These are phyloP conservation scores for Thozetella sp. DNA, from an alignment of 495 filamentous ascomycete genomes.

Conservation along the genomic window DNA sequence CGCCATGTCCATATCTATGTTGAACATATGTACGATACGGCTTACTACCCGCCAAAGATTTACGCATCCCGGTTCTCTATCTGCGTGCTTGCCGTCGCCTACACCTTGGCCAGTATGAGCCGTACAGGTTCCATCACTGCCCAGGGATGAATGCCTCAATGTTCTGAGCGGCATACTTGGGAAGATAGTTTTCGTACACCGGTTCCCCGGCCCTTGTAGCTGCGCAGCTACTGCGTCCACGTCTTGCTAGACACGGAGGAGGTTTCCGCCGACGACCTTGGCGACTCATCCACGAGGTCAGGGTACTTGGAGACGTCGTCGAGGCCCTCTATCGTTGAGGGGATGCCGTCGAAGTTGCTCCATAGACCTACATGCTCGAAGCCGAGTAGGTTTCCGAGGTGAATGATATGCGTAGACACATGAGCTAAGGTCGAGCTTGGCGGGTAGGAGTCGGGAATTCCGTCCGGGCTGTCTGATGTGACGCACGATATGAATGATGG, in stretches of 20 bases:
- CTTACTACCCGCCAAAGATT: conserved; percentile 6
- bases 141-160: conserved; percentile 2
- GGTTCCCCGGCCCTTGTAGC: conserved; percentile 61
- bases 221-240: conserved; percentile 65
- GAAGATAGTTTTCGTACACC: conserved; percentile 63
- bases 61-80: too few species aligned
- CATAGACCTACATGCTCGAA: conserved; percentile 77
- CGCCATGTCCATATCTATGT: not conserved
- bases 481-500: conserved; percentile 79
- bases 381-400: conserved; percentile 71
- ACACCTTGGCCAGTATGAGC: not conserved
- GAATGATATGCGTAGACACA: conserved; percentile 73
- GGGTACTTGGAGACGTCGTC: conserved; percentile 87
- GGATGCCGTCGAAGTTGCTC: conserved; percentile 74
- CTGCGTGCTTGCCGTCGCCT: not conserved
- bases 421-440: conserved; percentile 74
- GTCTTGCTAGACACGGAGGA: conserved; percentile 76
- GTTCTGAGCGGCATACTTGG: not conserved
- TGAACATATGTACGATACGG: conserved; percentile 14
- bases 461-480: conserved; percentile 56
- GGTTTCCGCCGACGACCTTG: conserved; percentile 72
- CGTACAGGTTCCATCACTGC: not conserved
- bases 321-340: conserved; percentile 57
- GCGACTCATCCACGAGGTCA: conserved; percentile 72
- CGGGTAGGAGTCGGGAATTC: conserved; percentile 58